Evolutionary conservation across 495 filamentous ascomycete species (phyloP).

Genomic region (Annulohypoxylon maeteangense): DNA sequence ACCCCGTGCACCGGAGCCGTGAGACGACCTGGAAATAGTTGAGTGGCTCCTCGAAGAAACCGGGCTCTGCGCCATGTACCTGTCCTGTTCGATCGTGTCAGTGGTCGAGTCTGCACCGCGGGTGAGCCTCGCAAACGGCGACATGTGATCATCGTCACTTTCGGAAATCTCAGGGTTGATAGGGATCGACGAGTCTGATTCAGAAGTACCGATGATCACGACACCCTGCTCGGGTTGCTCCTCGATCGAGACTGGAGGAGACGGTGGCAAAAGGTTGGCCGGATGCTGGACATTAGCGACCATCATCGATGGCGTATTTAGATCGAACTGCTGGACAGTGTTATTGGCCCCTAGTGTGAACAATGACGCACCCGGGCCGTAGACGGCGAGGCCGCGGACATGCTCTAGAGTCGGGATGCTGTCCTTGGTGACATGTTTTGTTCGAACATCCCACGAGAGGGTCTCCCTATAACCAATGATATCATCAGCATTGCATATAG

Average conservation of each 20-base stretch:
- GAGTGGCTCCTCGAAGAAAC: slow-evolving; percentile 71
- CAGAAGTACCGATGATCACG: slow-evolving; percentile 53
- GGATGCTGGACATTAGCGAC: slow-evolving; percentile 86
- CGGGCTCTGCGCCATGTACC: slow-evolving; percentile 70
- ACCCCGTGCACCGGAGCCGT: slow-evolving; percentile 55
- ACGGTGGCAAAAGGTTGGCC: slow-evolving; percentile 77
- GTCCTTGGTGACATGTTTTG: slow-evolving; percentile 92
- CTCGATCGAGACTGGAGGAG: slow-evolving; percentile 80
- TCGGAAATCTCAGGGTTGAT: slow-evolving; percentile 68
- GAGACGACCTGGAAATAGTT: slow-evolving; percentile 66
- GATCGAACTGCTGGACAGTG: slow-evolving; percentile 92
- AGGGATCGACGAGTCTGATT: slow-evolving; percentile 62
- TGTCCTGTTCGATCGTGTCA: slow-evolving; percentile 62
- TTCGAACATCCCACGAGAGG: slow-evolving; percentile 94
- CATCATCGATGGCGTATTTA: slow-evolving; percentile 79
- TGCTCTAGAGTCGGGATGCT: slow-evolving; percentile 84
- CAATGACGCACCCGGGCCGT: slow-evolving; percentile 87
- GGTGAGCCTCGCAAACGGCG: slow-evolving; percentile 72
- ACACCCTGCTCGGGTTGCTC: slow-evolving; percentile 61
- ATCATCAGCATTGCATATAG: slow-evolving; percentile 44
- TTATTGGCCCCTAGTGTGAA: slow-evolving; percentile 91
- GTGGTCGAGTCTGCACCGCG: slow-evolving; percentile 68
- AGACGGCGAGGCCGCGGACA: slow-evolving; percentile 83
- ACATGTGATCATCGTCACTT: slow-evolving; percentile 72
- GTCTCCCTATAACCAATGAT: slow-evolving; percentile 73